Evolutionary conservation across 257 asterid species (phyloP).

Genomic region (Henckelia pumila): DNA sequence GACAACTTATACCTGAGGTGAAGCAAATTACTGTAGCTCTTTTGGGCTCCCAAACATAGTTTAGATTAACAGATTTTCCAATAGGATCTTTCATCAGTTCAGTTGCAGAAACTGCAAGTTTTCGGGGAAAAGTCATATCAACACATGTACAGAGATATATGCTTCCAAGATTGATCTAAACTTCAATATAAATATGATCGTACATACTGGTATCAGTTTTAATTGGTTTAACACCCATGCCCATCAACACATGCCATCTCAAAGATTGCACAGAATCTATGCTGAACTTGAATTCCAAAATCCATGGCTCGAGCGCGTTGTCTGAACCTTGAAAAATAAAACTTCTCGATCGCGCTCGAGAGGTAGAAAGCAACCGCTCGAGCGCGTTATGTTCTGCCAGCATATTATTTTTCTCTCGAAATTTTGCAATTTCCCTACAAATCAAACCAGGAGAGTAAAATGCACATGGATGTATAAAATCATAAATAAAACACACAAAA

Average conservation of each 20-base stretch:
- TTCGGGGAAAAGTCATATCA: background rate
- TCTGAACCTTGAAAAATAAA: no score
- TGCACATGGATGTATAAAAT: no score
- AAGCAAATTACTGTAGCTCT: conserved; percentile 74
- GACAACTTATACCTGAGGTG: conserved; percentile 54
- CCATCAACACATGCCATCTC: conserved; percentile 68
- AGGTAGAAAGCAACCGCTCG: no score
- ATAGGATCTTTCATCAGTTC: conserved; percentile 39
- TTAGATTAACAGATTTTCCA: conserved; percentile 25
- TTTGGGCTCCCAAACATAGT: conserved; percentile 70
- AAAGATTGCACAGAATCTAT: conserved; percentile 45
- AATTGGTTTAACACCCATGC: conserved; percentile 23
- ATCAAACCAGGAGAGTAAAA: no score
- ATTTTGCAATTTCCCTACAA: no score
- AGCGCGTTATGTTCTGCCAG: no score
- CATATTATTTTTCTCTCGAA: no score
- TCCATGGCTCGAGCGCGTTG: conserved; percentile 46
- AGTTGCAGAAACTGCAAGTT: conserved; percentile 49
- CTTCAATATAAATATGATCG: background rate
- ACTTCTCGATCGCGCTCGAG: no score
- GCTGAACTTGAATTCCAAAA: conserved; percentile 62
- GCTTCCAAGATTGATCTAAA: conserved; percentile 1
- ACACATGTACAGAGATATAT: background rate
- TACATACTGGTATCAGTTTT: conserved; percentile 39
- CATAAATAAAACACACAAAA: no score